Conservation (phyloP, 495 filamentous ascomycete species). For the Aspergillus ostianus region DNA sequence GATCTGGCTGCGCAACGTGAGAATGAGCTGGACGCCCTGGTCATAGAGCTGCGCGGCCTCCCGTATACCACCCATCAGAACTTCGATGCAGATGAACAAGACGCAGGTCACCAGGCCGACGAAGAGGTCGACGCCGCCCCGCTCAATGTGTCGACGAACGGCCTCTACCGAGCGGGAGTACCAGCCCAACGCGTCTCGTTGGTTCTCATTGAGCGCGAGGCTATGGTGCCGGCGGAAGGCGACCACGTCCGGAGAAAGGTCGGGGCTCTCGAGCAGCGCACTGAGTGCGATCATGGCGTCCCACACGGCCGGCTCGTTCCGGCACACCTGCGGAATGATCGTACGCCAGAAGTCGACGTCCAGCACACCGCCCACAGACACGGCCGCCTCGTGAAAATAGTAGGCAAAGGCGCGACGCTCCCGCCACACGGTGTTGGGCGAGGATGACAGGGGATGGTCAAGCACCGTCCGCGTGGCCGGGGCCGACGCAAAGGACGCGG, state of each 20-base stretch:
- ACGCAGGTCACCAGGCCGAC: slow-evolving; percentile 52
- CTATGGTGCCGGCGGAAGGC: slow-evolving; percentile 15
- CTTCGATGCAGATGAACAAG: slow-evolving; percentile 59
- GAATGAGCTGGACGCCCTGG: slow-evolving; percentile 37
- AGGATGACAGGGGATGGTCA: slow-evolving; percentile 20
- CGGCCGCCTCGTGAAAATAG: slow-evolving; percentile 35
- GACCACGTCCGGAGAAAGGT: slow-evolving; percentile 17
- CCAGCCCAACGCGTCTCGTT: slow-evolving; percentile 40
- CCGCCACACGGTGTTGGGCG: slow-evolving; percentile 29
- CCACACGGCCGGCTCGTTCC: slow-evolving; percentile 55
- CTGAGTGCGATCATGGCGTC: slow-evolving; percentile 57
- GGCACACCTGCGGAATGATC: slow-evolving; percentile 55
- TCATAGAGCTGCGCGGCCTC: slow-evolving; percentile 34
- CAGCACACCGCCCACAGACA: slow-evolving; percentile 40
- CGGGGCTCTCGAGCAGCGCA: slow-evolving; percentile 47
- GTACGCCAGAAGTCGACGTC: slow-evolving; percentile 57
- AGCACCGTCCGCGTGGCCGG: slow-evolving; percentile 12
- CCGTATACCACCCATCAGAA: slow-evolving; percentile 40
- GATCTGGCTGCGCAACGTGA: slow-evolving; percentile 26
- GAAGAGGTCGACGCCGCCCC: slow-evolving; percentile 29
- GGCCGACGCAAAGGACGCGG: slow-evolving; percentile 10
- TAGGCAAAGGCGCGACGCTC: slow-evolving; percentile 44
- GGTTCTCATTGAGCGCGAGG: slow-evolving; percentile 37
- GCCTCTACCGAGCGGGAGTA: slow-evolving; percentile 48
- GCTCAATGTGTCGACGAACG: slow-evolving; percentile 45